Evolutionary conservation across 2,329 filamentous ascomycete species (phyloP), one percentile per base, ranked within the genome.

Genomic region (Alternaria consortialis): DNA sequence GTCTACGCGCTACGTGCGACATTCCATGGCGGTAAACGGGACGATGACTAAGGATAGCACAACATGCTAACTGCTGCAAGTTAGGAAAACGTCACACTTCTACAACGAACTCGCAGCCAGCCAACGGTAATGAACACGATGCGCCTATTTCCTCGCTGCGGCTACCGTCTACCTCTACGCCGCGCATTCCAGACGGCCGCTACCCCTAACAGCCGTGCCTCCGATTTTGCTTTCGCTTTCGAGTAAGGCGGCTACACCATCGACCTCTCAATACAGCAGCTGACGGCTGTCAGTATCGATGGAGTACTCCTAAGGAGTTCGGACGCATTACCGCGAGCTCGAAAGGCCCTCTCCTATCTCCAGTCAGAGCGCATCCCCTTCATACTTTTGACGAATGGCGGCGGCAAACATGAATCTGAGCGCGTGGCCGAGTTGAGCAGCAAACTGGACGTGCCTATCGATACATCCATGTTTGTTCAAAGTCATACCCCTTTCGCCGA

Each of bases 311-410:
- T 98, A 32, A 92, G 94, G 73, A 91, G 91, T 62, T 88, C 91
- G 4, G 87, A 89, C 64, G 89, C 92, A 3, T 89, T 98, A 47
- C 90, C 92, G 1, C 90, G 91, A 32, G 94, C 95, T 1, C 83
- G 87, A 1, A 85, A 91, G 72, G 86, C 93, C 13, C 85, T 99
- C 20, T 82, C 84, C 31, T 90, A 88, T 72, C 88, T 98, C 20
- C 88, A 93, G 69, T 80, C 85, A 47, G 85, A 93, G 73, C 84
- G 87, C 47, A 92, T 97, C 46, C 94, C 94, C 12, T 98, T 97
- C 81, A 94, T 99, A 72, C 87, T 99, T 34, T 85, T 99, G 64
- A 99, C 95, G 60, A 99, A 99, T 80, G 95, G 95, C 69, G 95
- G 95, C 42, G 95, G 95, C 59, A 93, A 91, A 74, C 87, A 89